phyloP scores from a whole-genome alignment of 1,284 basidiomycete species.

The Trametes hirsuta region DNA sequence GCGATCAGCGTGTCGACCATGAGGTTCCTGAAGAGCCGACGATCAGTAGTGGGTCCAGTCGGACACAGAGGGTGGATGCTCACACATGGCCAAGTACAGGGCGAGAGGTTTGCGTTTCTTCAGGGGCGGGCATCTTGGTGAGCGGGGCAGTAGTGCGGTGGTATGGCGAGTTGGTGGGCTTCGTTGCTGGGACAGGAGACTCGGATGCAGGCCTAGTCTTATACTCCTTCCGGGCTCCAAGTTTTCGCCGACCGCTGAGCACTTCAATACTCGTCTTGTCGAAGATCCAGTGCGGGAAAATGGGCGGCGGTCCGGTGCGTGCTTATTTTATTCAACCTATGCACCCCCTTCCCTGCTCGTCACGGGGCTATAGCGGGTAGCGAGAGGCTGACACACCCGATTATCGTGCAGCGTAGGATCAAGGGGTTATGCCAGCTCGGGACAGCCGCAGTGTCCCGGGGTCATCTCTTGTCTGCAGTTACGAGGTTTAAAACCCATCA shows the following conservation, averaged over 20 bases:
- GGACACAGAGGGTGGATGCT: conserved; percentile 26
- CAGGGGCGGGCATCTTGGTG: conserved; percentile 13
- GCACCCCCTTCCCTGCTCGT: no score
- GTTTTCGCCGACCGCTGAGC: no score
- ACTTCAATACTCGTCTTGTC: no score
- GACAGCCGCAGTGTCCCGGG: neutral
- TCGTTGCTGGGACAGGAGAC: neutral
- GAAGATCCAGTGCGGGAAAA: no score
- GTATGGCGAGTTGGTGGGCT: neutral
- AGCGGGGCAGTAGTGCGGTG: neutral
- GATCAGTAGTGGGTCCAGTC: neutral
- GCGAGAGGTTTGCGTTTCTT: conserved; percentile 9
- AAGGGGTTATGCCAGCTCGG: neutral
- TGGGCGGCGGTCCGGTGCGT: neutral
- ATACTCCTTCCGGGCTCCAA: no score
- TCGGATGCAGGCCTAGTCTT: neutral
- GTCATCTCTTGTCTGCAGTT: neutral
- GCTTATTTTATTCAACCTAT: neutral
- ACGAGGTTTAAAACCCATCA: no score
- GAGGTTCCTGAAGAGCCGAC: conserved; percentile 55
- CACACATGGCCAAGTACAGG: conserved; percentile 55
- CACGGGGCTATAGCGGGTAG: no score
- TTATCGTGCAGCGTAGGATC: neutral
- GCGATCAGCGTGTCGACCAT: conserved; percentile 84
- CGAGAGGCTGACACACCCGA: neutral